Base-by-base conservation (phyloP, 306 rosid genomes). In the Quercus dentata region DNA sequence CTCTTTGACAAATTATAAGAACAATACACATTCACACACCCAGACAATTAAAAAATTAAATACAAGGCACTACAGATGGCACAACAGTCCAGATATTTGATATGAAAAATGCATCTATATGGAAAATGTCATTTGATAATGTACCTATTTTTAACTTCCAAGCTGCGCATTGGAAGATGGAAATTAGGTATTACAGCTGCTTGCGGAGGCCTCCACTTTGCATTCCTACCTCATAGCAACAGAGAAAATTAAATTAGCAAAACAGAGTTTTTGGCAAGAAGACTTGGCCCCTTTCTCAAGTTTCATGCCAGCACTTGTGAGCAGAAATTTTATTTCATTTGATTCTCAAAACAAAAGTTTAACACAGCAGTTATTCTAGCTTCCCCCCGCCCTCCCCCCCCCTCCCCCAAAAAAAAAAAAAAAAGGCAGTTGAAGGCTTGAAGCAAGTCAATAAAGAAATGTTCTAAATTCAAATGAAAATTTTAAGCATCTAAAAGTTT, bases 161-260 rank as follows among this genome's bases (percentile, higher is more conserved):
- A 90, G 71, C 98, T 95, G 21, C 99, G 99, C 99, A 91, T 95
- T 19, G 99, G 99, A 54, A 95, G 98, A 84, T 95, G 99, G 77
- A 87, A 76, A 83, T 76, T 83, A 4, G 93, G 87, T 19, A 84
- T 59, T 75, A 91, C 75, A 58, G 96, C 92, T 61, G 95, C 97
- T 69, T 83, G 92, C 71, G 88, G 82, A 74, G 90, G 81, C 78
- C 87, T 90, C 91, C 91, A 85, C 77, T 46, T 80, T 44, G 87
- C 86, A 80, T 44, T 84, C 89, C 91, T 94, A 91, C 44, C 79
- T 76, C 82, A 82, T 28, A 49, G 33, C 57, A 62, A 76, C 35
- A 79, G 55, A 74, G 7, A 3, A 64, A 54, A 71, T 10, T 35
- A 73, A 74, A 62, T 75, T 13, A 82, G 80, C 33, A 83, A 81